Conservation (phyloP, 176 grass and related monocot genomes). For the Cenchrus fungigraminus region DNA sequence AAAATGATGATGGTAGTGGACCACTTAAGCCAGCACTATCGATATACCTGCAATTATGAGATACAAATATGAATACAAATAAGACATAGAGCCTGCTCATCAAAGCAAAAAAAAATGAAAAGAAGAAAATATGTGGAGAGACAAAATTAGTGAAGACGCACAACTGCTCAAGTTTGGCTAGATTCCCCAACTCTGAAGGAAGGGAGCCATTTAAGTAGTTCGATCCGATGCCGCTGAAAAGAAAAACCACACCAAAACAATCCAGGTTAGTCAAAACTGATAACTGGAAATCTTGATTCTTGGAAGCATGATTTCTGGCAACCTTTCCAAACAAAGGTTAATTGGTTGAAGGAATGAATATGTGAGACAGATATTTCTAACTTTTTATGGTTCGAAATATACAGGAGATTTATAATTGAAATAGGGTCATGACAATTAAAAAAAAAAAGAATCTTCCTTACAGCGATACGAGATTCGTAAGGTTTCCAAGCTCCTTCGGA, state of each 20-base stretch:
- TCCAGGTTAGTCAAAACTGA: neutral
- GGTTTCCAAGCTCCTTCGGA: conserved; percentile 85
- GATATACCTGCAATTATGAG: conserved; percentile 60
- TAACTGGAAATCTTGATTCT: neutral
- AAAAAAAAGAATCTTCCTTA: conserved; percentile 39
- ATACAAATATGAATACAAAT: conserved; percentile 5
- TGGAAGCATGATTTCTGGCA: neutral
- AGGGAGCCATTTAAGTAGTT: conserved; percentile 82
- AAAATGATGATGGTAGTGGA: conserved; percentile 59
- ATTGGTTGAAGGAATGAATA: neutral
- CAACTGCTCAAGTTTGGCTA: conserved; percentile 61
- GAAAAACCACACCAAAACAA: neutral
- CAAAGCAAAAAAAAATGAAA: neutral
- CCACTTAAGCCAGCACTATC: conserved; percentile 72
- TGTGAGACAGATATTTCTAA: neutral
- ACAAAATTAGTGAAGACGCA: conserved; percentile 25
- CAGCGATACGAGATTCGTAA: conserved; percentile 52
- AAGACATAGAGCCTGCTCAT: neutral
- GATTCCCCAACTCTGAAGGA: conserved; percentile 68
- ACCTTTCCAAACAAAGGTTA: neutral
- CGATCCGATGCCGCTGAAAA: conserved; percentile 52
- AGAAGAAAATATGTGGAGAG: neutral
- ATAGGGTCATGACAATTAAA: neutral
- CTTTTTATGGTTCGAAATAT: neutral
- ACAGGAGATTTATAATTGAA: neutral